A percentile compares a stretch with the other conserved stretches of the same genome.
Evolutionary conservation across 768 basidiomycete species (phyloP).

Genomic region (Crucibulum laeve): DNA sequence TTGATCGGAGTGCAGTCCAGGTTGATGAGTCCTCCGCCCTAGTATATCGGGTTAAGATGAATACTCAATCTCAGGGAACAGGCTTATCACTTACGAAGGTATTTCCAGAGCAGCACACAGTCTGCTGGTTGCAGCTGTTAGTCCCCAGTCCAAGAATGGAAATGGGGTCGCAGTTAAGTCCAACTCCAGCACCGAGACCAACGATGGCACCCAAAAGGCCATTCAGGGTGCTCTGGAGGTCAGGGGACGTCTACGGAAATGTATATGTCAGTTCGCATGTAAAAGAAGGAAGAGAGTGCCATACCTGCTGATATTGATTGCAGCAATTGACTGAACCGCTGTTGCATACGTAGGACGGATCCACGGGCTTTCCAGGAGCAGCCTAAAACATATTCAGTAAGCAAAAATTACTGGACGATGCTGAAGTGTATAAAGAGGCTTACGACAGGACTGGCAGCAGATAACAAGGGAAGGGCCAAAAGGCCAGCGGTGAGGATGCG

Average conservation of each 20-base stretch:
- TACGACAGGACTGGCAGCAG: neutral
- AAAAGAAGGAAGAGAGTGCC: too few relatives aligned
- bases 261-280: too few relatives aligned
- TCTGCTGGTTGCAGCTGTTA: constrained; percentile 16
- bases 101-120: constrained; percentile 26
- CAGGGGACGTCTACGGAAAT: neutral
- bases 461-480: neutral
- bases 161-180: constrained; percentile 16
- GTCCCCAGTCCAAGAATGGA: constrained; percentile 7
- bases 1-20: constrained; percentile 20
- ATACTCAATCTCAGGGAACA: neutral
- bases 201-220: neutral
- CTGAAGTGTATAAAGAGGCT: neutral
- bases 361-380: too few relatives aligned
- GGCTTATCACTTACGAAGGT: constrained; percentile 13
- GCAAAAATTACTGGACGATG: neutral
- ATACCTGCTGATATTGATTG: too few relatives aligned
- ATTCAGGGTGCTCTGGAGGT: neutral
- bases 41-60: neutral
- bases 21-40: constrained; percentile 12
- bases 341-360: too few relatives aligned
- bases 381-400: neutral
- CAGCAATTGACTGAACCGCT: too few relatives aligned
- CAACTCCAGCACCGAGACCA: constrained; percentile 7
- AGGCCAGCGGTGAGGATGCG: neutral